Evolutionary conservation across 805 yeast species (phyloP).

Genomic region (Ogataea philodendri): DNA sequence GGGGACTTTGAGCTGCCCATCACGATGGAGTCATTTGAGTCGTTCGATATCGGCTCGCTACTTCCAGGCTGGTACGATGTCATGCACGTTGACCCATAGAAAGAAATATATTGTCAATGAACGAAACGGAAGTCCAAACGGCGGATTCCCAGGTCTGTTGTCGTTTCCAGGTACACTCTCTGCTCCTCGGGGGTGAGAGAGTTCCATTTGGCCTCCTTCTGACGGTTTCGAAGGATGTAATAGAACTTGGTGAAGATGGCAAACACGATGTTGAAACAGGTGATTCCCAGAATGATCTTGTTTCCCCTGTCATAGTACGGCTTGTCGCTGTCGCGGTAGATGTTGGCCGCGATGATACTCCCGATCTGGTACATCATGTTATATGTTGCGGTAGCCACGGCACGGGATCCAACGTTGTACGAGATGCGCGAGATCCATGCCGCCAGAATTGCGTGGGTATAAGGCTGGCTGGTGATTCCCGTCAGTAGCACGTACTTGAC

Average conservation of each 20-base stretch:
- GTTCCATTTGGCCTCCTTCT: slow-evolving; percentile 46
- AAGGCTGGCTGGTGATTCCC: slow-evolving; percentile 38
- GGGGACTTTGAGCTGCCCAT: slow-evolving; percentile 5
- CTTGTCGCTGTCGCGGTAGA: slow-evolving; percentile 31
- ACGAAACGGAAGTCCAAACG: slow-evolving; percentile 44
- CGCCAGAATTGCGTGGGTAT: slow-evolving; percentile 38
- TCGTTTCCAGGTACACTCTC: slow-evolving; percentile 41
- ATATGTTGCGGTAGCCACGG: slow-evolving; percentile 33
- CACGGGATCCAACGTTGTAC: slow-evolving; percentile 28
- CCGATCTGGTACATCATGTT: slow-evolving; percentile 33
- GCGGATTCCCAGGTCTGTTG: slow-evolving; percentile 53
- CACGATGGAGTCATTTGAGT: slow-evolving; percentile 8
- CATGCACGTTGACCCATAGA: slow-evolving; percentile 12
- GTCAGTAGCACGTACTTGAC: slow-evolving; percentile 18
- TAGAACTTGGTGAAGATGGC: slow-evolving; percentile 25
- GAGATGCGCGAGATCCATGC: slow-evolving; percentile 34
- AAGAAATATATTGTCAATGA: slow-evolving; percentile 10
- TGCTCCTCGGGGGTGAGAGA: slow-evolving; percentile 45
- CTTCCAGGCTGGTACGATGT: slow-evolving; percentile 20
- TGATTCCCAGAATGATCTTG: slow-evolving; percentile 24
- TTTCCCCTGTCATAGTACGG: slow-evolving; percentile 34
- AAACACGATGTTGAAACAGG: slow-evolving; percentile 26
- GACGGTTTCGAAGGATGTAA: slow-evolving; percentile 42
- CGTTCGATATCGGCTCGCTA: slow-evolving; percentile 17
- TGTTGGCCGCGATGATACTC: slow-evolving; percentile 29